phyloP scores from a whole-genome alignment of 2,329 filamentous ascomycete species.

The Rhytidhysteron rufulum region DNA sequence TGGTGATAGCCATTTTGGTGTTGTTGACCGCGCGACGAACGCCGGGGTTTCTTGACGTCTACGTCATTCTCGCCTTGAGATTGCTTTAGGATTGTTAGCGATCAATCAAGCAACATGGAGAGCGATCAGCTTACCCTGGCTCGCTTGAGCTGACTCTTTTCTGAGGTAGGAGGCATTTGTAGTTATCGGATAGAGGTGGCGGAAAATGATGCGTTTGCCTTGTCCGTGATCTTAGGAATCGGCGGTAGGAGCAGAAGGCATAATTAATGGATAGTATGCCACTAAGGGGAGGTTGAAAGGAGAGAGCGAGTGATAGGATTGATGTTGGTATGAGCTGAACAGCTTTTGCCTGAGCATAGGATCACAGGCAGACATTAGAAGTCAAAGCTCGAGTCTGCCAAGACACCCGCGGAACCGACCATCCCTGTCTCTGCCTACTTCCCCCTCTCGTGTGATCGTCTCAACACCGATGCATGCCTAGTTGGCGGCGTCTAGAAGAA shows the following conservation, averaged over 20 bases:
- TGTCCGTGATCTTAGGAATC: conserved; percentile 16
- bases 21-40: conserved; percentile 65
- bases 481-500: too few relatives aligned
- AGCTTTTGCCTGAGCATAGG: not conserved
- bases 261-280: too few relatives aligned
- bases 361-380: not conserved
- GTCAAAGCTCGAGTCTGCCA: not conserved
- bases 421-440: too few relatives aligned
- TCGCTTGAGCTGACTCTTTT: conserved; percentile 85
- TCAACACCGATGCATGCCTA: too few relatives aligned
- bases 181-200: conserved; percentile 7
- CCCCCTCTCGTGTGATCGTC: too few relatives aligned
- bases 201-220: conserved; percentile 16
- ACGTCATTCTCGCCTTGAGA: conserved; percentile 58
- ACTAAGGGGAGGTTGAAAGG: not conserved
- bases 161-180: conserved; percentile 55
- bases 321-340: conserved; percentile 1
- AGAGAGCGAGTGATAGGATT: not conserved
- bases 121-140: conserved; percentile 58
- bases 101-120: not conserved
- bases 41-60: conserved; percentile 79
- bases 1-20: conserved; percentile 51
- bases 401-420: not conserved
- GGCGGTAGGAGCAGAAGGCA: too few relatives aligned
- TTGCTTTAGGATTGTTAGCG: conserved; percentile 46